Conservation (phyloP, 2,329 filamentous ascomycete genomes). For the Aspergillus alliaceus region DNA sequence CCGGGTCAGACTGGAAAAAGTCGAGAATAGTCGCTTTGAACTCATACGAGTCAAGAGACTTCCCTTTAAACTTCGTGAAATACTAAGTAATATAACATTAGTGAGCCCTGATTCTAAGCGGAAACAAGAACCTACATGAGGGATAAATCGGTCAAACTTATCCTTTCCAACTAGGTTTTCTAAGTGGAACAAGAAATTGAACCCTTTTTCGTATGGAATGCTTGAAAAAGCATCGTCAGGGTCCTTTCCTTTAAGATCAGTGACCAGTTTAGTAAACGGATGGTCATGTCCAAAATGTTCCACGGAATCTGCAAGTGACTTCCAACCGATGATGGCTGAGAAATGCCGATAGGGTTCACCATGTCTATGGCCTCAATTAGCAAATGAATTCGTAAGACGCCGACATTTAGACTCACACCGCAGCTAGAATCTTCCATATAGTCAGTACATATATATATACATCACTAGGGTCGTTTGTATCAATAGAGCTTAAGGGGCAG, state of each 20-base stretch:
- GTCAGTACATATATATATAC: slow-evolving; percentile 14
- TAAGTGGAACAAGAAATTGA: slow-evolving; percentile 88
- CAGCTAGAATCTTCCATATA: slow-evolving; percentile 38
- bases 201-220: slow-evolving; percentile 94
- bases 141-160: slow-evolving; percentile 95
- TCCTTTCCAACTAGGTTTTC: slow-evolving; percentile 80
- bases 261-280: slow-evolving; percentile 88
- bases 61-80: slow-evolving; percentile 79
- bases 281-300: slow-evolving; percentile 77
- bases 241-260: slow-evolving; percentile 84
- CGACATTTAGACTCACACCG: slow-evolving; percentile 30
- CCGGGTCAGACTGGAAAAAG: slow-evolving; percentile 74
- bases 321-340: slow-evolving; percentile 95
- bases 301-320: slow-evolving; percentile 78
- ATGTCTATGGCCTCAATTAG: slow-evolving; percentile 54
- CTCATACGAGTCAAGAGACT: slow-evolving; percentile 88
- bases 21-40: slow-evolving; percentile 86
- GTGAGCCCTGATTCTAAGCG: neutral
- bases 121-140: slow-evolving; percentile 54
- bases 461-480: neutral
- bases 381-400: neutral
- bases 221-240: slow-evolving; percentile 94
- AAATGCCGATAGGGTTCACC: slow-evolving; percentile 88
- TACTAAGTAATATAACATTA: slow-evolving; percentile 55
- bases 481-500: neutral